A percentile compares a stretch with the other conserved stretches of the same genome.
Evolutionary conservation across 1,284 basidiomycete species (phyloP).

Genomic region (Coriolopsis trogii): DNA sequence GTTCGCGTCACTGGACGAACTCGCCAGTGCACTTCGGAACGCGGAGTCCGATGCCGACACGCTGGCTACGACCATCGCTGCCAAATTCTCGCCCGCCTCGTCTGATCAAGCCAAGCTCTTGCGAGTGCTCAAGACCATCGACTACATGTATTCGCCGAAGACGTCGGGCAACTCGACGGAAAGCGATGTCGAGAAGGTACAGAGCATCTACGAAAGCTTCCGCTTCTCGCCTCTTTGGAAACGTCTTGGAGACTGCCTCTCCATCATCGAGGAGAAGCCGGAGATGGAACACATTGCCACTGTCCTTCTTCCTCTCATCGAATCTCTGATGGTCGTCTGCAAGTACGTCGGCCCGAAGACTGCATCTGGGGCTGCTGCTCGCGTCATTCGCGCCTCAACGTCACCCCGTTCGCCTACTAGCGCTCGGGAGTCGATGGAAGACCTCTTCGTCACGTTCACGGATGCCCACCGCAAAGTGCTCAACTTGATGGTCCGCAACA

Average conservation of each 20-base stretch:
- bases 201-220: conserved; percentile 87
- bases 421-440: conserved; percentile 76
- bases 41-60: conserved; percentile 52
- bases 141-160: conserved; percentile 89
- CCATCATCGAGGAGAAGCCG: conserved; percentile 77
- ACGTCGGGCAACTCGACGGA: conserved; percentile 40
- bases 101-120: conserved; percentile 93
- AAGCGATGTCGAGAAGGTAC: conserved; percentile 76
- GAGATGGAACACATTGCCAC: conserved; percentile 89
- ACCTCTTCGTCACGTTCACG: conserved; percentile 93
- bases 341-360: conserved; percentile 83
- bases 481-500: conserved; percentile 97
- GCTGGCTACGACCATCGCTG: conserved; percentile 69
- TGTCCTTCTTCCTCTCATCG: conserved; percentile 89
- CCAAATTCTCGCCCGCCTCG: conserved; percentile 90
- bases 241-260: conserved; percentile 83
- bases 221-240: conserved; percentile 86
- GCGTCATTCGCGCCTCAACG: conserved; percentile 55
- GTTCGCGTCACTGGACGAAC: conserved; percentile 75
- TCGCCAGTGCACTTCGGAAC: conserved; percentile 62
- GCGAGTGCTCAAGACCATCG: conserved; percentile 92
- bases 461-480: conserved; percentile 94
- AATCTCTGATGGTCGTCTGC: conserved; percentile 97
- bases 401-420: conserved; percentile 71
- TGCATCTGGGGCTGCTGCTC: conserved; percentile 42